Percentiles rank a stretch among this genome's conserved stretches.
Conservation (phyloP, 2,329 filamentous ascomycete genomes). For the Colletotrichum siamense region DNA sequence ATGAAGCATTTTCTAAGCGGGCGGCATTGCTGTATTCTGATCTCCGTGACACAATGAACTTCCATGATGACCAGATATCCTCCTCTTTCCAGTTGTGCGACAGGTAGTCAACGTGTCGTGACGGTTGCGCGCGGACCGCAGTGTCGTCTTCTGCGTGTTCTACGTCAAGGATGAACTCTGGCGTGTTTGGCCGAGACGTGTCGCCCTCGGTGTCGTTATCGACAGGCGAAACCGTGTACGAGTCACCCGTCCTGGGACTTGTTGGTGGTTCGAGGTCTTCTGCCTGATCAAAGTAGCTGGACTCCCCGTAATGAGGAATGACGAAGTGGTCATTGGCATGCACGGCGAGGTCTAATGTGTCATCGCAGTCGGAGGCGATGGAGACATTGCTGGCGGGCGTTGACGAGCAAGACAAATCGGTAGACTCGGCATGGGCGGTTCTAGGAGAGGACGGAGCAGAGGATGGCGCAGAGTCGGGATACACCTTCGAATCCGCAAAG, state of each 20-base stretch:
- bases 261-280: slow-evolving; percentile 57
- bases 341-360: slow-evolving; percentile 44
- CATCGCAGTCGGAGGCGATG: slow-evolving; percentile 62
- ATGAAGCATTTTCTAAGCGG: slow-evolving; percentile 92
- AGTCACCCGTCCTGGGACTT: slow-evolving; percentile 55
- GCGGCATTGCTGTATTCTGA: slow-evolving; percentile 81
- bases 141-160: slow-evolving; percentile 81
- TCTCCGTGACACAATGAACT: slow-evolving; percentile 83
- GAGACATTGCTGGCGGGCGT: slow-evolving; percentile 70
- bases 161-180: slow-evolving; percentile 44
- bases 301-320: slow-evolving; percentile 51
- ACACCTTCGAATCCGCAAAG: slow-evolving; percentile 48
- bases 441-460: slow-evolving; percentile 63
- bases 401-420: slow-evolving; percentile 63
- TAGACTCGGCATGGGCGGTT: slow-evolving; percentile 57
- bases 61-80: slow-evolving; percentile 97
- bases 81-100: slow-evolving; percentile 94
- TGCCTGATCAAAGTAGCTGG: slow-evolving; percentile 50
- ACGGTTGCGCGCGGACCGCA: slow-evolving; percentile 75
- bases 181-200: slow-evolving; percentile 63
- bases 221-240: slow-evolving; percentile 58
- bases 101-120: slow-evolving; percentile 92
- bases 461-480: slow-evolving; percentile 54
- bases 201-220: slow-evolving; percentile 56
- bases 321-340: slow-evolving; percentile 55